Base-by-base conservation (phyloP, 345 rosid species). In the Populus simonii region DNA sequence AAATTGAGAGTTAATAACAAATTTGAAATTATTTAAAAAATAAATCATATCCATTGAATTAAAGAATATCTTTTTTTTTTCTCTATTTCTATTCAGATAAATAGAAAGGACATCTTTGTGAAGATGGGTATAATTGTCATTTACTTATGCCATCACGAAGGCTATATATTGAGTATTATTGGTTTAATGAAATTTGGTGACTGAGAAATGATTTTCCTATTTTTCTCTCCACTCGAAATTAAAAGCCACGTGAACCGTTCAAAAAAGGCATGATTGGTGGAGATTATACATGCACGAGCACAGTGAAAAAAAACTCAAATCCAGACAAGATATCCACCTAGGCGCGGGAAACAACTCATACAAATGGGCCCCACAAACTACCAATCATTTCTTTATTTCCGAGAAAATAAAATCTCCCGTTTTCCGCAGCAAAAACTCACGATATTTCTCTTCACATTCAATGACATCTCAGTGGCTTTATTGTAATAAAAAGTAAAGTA, bases 291-390 rank as follows among this genome's bases (percentile, higher is more conserved):
- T 3, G 12, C 23, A 23, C 41, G 10, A 41, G 57, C 35, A 36
- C 69, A 62, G 38, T 6, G 35, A 2, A 62, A 25, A 39, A 36
- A n/a, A 41, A 63, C 59, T 38, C 6, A 5, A 36, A 73, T 71
- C 39, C 61, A 31, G 41, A 49, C 74, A 71, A 29, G n/a, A 71
- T 27, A n/a, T 55, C 5, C 29, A 49, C 6, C 36, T 3, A 61
- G 80, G 45, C 62, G 70, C 70, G 70, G 49, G 70, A 57, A 43
- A 7, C 36, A 63, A 31, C 80, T 71, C 70, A 33, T 6, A 4
- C 65, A 22, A 57, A 74, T 62, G 61, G 80, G 65, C 18, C 73
- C 63, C 17, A 15, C 9, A 3, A 53, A 8, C 70, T 53, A n/a
- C 25, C 59, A 57, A 23, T 68, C 20, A n/a, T 66, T 51, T 36